Base-by-base conservation (phyloP, 202 grass and related monocot genomes). In the Bolboschoenoplectus hybrid region DNA sequence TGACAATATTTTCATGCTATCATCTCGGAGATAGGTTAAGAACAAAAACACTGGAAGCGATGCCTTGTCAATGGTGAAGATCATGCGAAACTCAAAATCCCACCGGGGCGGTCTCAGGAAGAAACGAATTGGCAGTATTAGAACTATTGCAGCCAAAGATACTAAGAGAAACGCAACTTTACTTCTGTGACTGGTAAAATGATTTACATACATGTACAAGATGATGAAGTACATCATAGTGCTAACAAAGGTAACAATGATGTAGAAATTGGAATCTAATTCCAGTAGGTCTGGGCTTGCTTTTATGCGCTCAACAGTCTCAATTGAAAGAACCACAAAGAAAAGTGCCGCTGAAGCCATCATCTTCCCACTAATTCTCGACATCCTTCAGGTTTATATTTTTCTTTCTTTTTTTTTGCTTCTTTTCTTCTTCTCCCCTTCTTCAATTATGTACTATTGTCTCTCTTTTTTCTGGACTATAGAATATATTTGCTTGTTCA, bases 91-190 rank as follows among this genome's bases (percentile, higher is more conserved):
- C 63, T 82, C 61, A 2, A 82, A 46, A 47, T 82, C 80, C 80
- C 58, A 82, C 4, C 58, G 80, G 3, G 39, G 80, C 0, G 55
- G 80, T 35, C 19, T 65, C 14, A 82, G 43, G 43, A 64, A 44
- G 61, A 67, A 82, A 32, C 41, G 58, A 40, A 82, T 67, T 11
- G 80, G 80, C 7, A 82, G n/a, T 7, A 82, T 82, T 12, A 36
- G 2, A 14, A 35, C 43, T 32, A 66, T 51, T 5, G 11, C 19
- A 46, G 7, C 80, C 49, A 82, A 26, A 13, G 32, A 63, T 51
- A 49, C 45, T 2, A n/a, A 14, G 20, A 13, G 10, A 12, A 82
- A 10, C 9, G 45, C 20, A 62, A 44, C 43, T 39, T 67, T 82
- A 3, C 80, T 47, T 51, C 9, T 66, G 41, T 64, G 44, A 82